Evolutionary conservation across 2,329 filamentous ascomycete species (phyloP).

Genomic region (Nemania sp.): DNA sequence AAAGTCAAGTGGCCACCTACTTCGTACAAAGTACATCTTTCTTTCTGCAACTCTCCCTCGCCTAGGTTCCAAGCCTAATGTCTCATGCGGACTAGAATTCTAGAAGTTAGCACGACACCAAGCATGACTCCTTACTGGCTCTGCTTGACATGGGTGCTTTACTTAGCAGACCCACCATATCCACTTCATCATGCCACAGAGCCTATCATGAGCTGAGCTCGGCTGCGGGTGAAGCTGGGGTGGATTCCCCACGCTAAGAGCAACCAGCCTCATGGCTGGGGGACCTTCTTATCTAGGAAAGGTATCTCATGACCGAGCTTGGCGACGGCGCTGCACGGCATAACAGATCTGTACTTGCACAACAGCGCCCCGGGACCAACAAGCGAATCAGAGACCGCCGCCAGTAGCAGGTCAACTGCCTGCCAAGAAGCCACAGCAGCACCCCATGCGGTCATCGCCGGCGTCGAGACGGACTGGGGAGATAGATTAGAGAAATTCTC

Average conservation of each 20-base stretch:
- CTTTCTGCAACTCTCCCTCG: too few relatives aligned
- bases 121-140: too few relatives aligned
- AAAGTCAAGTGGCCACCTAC: too few relatives aligned
- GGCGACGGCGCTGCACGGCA: slow-evolving; percentile 1
- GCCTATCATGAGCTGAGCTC: not conserved
- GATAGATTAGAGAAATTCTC: not conserved
- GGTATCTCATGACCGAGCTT: slow-evolving; percentile 11
- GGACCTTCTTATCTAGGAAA: slow-evolving; percentile 22
- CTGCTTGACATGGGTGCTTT: too few relatives aligned
- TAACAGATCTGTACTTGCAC: not conserved
- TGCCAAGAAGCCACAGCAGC: slow-evolving; percentile 8
- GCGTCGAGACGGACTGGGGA: not conserved
- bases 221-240: not conserved
- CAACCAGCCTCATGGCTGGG: not conserved
- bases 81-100: too few relatives aligned
- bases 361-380: too few relatives aligned
- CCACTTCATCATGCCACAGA: too few relatives aligned
- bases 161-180: too few relatives aligned
- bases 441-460: slow-evolving; percentile 17
- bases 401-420: not conserved
- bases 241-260: not conserved
- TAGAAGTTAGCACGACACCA: too few relatives aligned
- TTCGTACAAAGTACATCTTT: too few relatives aligned
- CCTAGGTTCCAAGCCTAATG: too few relatives aligned
- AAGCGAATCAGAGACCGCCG: slow-evolving; percentile 5